These are phyloP conservation scores for Lojkania enalia DNA, from an alignment of 2,329 filamentous ascomycete genomes.

Conservation along the genomic window DNA sequence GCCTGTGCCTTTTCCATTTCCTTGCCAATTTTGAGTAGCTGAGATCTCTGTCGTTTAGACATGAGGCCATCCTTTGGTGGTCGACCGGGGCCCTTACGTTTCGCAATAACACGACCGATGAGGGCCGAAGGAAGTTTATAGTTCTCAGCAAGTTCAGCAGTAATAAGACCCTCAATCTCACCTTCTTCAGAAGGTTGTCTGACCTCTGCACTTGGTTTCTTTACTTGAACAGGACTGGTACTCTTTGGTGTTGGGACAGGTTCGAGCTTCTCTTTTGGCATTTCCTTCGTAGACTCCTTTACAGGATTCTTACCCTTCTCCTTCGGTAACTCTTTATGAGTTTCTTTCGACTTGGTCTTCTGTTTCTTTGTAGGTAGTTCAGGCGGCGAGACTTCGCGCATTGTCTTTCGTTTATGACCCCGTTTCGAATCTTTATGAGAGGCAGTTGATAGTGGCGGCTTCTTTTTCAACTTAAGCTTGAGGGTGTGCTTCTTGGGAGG, in stretches of 20 bases:
- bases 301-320: constrained; percentile 20
- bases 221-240: constrained; percentile 31
- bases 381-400: constrained; percentile 31
- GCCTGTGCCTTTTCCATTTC: constrained; percentile 49
- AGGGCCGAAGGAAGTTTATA: constrained; percentile 44
- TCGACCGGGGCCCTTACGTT: constrained; percentile 75
- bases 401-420: constrained; percentile 29
- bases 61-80: constrained; percentile 83
- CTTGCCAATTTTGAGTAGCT: constrained; percentile 63
- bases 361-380: constrained; percentile 35
- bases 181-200: constrained; percentile 33
- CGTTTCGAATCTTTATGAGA: constrained; percentile 28
- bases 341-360: constrained; percentile 30
- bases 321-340: constrained; percentile 8
- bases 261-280: constrained; percentile 30
- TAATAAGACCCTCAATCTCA: constrained; percentile 40
- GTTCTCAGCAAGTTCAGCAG: constrained; percentile 45
- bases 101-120: constrained; percentile 54
- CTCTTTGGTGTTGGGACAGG: constrained; percentile 27
- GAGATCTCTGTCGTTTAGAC: constrained; percentile 73
- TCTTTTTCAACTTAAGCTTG: constrained; percentile 36
- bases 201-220: constrained; percentile 25
- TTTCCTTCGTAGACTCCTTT: constrained; percentile 33
- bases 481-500: constrained; percentile 31
- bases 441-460: constrained; percentile 13